Base-by-base conservation (phyloP, 73 alveolate genomes). In the Symbiodinium natans region DNA sequence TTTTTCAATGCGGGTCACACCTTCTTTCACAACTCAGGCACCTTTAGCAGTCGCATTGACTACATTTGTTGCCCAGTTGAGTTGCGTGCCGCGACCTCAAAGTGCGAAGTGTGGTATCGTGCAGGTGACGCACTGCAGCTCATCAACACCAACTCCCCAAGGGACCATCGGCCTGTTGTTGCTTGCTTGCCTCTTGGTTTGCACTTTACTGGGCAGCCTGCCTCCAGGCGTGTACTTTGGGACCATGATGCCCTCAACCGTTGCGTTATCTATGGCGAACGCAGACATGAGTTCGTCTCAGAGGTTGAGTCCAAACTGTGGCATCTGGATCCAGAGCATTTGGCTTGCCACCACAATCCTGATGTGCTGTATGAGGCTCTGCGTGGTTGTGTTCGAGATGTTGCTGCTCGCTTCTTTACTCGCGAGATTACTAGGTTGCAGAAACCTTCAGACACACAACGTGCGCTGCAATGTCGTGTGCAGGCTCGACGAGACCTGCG, bases 71-170 rank as follows among this genome's bases (percentile, higher is more conserved):
- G 77, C 77, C 77, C 77, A 7, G 34, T 59, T 59, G 77, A 59
- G 77, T 27, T 59, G 34, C 77, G 77, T 1, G 77, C 77, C 23
- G 77, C 77, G 13, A 1, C 23, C 34, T 23, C 77, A 13, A 59
- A 59, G 34, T 59, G 77, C 34, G 77, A 59, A 27, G 77, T 59
- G 77, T 59, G 77, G 77, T 27, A 1, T 27, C 77, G 77, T 17
- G 77, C 77, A 17, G 77, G 77, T 59, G 77, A 59, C 23, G 77
- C 77, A 23, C 77, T 59, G 8, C 77, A 59, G 31, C 77, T 59
- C 77, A 59, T 59, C 77, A 59, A 59, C 77, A 59, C 77, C 31
- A 59, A 59, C 77, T 59, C 77, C 13, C 77, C 77, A 59, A 17
- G 77, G 34, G 77, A 59, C 31, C 77, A 59, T 27, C 13, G 77